Base-by-base conservation (phyloP, 345 rosid species). In the Gossypium herbaceum region DNA sequence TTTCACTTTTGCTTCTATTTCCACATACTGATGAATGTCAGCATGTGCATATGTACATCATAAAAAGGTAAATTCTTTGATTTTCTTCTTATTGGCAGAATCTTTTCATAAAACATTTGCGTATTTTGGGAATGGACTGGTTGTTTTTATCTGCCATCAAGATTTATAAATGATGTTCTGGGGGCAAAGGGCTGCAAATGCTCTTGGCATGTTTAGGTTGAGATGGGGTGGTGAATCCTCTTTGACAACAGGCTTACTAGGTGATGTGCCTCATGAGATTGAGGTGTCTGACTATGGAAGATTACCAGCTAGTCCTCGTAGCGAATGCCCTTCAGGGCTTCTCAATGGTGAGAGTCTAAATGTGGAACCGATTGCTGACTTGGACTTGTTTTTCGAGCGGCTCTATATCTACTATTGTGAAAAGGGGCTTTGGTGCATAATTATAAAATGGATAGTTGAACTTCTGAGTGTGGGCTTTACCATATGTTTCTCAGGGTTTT, bases 361-460 rank as follows among this genome's bases (percentile, higher is more conserved):
- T 80, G 82, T 83, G 52, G 92, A 91, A 76, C 92, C 94, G 20
- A 93, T 96, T 77, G 86, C 92, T 71, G 98, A 96, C 82, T 83
- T 96, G 85, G 99, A 96, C 85, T 86, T 93, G 44, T 96, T 96
- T 83, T 89, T 96, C 25, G 98, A 92, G 82, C 90, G 88, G 82
- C 87, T 96, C 29, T 96, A 96, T 72, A 88, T 91, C 83, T 96
- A 96, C 77, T 93, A 96, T 43, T 86, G 97, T 44, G 99, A 91
- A 82, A 96, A 96, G 79, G 99, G 99, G 41, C 92, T 96, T 75
- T 88, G 95, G 94, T 96, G 95, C 82, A 93, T 92, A 51, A 89
- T 96, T 69, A 88, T 86, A 66, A 93, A 93, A 86, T 96, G 99
- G 99, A 86, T 93, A 48, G 94, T 93, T 45, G 97, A 96, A 84